Percentiles rank a stretch among this genome's conserved stretches.
phyloP scores from a whole-genome alignment of 352 stramenopile species.

The Pythium pyrilobum region DNA sequence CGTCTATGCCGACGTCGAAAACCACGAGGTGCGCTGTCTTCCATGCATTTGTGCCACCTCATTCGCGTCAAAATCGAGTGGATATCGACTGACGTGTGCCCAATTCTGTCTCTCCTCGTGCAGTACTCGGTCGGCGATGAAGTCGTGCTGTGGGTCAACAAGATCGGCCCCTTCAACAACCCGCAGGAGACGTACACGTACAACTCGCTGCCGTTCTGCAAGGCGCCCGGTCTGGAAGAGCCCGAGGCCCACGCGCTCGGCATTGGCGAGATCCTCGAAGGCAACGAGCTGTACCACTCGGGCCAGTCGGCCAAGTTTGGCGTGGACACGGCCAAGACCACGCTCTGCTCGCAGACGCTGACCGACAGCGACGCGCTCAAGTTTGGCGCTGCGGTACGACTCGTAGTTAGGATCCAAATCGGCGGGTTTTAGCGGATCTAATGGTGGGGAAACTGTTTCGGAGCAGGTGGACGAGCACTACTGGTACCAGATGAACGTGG shows the following conservation, averaged over 20 bases:
- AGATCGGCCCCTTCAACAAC: constrained; percentile 97
- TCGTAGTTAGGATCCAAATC: background rate
- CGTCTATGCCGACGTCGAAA: constrained; percentile 13
- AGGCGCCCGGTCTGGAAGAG: constrained; percentile 77
- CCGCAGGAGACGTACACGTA: constrained; percentile 99
- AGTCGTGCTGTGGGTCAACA: constrained; percentile 96
- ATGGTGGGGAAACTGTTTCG: background rate
- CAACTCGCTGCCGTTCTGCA: constrained; percentile 98
- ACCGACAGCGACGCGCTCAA: constrained; percentile 66
- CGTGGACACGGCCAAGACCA: constrained; percentile 56
- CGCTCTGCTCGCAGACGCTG: constrained; percentile 69
- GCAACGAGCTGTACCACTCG: constrained; percentile 93
- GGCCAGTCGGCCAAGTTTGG: constrained; percentile 82
- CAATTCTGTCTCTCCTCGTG: background rate
- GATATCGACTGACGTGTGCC: background rate
- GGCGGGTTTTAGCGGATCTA: background rate
- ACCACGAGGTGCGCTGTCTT: constrained; percentile 13
- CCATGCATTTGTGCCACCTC: background rate
- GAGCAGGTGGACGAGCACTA: constrained; percentile 92
- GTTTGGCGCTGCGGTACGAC: constrained; percentile 60
- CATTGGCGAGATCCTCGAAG: constrained; percentile 95
- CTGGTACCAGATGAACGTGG: constrained; percentile 99
- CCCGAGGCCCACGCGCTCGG: constrained; percentile 81
- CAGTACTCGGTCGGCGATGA: constrained; percentile 71
- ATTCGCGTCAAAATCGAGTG: background rate